Evolutionary conservation across 202 grass and related monocot species (phyloP).

Genomic region (Carex arenaria): DNA sequence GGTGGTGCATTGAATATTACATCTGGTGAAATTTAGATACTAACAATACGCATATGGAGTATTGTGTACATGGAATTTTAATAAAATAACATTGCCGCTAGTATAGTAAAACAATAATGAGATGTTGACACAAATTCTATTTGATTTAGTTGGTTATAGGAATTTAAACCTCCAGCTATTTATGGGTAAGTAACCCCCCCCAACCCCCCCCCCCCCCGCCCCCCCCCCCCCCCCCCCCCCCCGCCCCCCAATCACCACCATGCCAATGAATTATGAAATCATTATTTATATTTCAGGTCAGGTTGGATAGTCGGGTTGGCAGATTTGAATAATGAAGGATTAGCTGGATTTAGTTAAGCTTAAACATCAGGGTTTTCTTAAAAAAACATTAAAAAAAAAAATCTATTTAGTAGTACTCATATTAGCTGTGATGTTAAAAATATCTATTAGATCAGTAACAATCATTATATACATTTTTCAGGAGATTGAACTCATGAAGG

Average conservation of each 20-base stretch:
- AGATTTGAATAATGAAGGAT: background rate
- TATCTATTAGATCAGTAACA: background rate
- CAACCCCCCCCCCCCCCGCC: no score
- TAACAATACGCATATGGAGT: background rate
- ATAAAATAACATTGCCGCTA: background rate
- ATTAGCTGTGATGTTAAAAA: background rate
- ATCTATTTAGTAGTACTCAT: background rate
- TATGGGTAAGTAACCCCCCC: background rate
- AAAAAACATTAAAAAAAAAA: background rate
- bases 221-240: no score
- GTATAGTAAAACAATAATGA: background rate
- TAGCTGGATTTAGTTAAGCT: background rate
- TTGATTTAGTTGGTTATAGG: background rate
- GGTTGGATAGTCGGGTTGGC: background rate
- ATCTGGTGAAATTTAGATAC: background rate
- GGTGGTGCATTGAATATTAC: background rate
- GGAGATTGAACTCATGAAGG: constrained; percentile 93
- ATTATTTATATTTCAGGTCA: background rate
- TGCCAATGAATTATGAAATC: background rate
- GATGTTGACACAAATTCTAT: background rate
- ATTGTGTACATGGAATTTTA: background rate
- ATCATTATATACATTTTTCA: constrained; percentile 34
- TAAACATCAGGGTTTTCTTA: background rate
- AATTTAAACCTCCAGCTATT: background rate
- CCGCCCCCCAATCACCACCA: no score